A percentile compares a stretch with the other conserved stretches of the same genome.
These are phyloP conservation scores for Phytophthora europaea DNA, from an alignment of 352 stramenopile genomes.

Conservation along the genomic window DNA sequence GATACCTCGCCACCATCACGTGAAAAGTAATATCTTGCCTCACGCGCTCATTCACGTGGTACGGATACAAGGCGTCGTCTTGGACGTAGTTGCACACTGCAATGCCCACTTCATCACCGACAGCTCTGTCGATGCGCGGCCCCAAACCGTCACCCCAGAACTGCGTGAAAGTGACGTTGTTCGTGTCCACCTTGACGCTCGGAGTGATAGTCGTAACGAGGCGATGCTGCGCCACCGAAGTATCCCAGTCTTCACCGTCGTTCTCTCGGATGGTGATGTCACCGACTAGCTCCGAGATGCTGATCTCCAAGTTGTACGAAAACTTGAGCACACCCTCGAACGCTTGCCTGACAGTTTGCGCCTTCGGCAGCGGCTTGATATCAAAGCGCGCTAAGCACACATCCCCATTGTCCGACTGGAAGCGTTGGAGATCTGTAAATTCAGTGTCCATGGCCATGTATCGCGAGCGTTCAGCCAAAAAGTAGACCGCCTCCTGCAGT, in stretches of 20 bases:
- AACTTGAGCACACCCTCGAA: slow-evolving; percentile 61
- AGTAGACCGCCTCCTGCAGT: slow-evolving; percentile 46
- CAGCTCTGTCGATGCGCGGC: slow-evolving; percentile 13
- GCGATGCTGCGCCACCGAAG: slow-evolving; percentile 46
- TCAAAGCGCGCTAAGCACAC: slow-evolving; percentile 52
- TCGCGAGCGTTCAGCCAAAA: slow-evolving; percentile 45
- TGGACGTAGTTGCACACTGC: slow-evolving; percentile 57
- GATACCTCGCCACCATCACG: slow-evolving; percentile 45
- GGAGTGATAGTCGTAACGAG: slow-evolving; percentile 47
- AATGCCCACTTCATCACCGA: slow-evolving; percentile 39
- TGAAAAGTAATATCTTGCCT: slow-evolving; percentile 61
- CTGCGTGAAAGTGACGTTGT: slow-evolving; percentile 51
- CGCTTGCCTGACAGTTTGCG: slow-evolving; percentile 42
- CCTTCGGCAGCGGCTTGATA: slow-evolving; percentile 49
- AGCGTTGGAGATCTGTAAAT: slow-evolving; percentile 52
- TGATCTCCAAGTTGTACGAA: slow-evolving; percentile 58
- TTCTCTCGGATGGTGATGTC: slow-evolving; percentile 59
- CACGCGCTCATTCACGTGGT: slow-evolving; percentile 41
- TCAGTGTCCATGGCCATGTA: slow-evolving; percentile 46
- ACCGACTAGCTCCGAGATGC: slow-evolving; percentile 46
- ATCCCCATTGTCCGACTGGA: slow-evolving; percentile 48
- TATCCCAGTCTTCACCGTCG: slow-evolving; percentile 43
- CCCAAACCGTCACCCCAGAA: slow-evolving; percentile 39
- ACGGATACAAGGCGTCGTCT: slow-evolving; percentile 60
- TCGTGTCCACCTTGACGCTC: slow-evolving; percentile 46